Evolutionary conservation across 768 basidiomycete species (phyloP), one percentile per base, ranked within the genome.

Genomic region (Plicaturopsis crispa): DNA sequence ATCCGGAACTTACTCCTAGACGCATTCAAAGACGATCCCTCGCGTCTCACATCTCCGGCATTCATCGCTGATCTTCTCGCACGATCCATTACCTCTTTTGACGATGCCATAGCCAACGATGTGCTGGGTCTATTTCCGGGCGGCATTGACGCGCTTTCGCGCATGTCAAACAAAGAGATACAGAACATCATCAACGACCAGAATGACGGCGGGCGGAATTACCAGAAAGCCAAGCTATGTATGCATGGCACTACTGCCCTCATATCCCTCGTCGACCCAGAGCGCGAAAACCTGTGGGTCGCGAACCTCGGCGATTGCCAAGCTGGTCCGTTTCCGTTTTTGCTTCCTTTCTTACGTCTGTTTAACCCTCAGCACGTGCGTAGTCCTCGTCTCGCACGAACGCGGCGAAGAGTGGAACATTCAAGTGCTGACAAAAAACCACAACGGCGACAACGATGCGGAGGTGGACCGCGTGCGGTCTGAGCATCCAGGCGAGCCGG

Each of bases 221-320:
- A 78, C 63, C 65, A 71, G 37, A 81, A 78, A 49, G 77, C 76
- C 14, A 61, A 79, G 35, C 65, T 84, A 35, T 82, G 80, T 52
- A 83, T 88, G 75, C 82, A 84, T 48, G 85, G 85, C 16, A 84
- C 80, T 0, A 87, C 85, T 3, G 83, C 80, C 4, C 70, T 87
- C 22, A 71, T 87, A 30, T 72, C 84, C 6, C 67, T 88, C 24
- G 70, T 81, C 30, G 83, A 86, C 59, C 81, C 84, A 24, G 65
- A 74, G 14, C 71, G 73, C 45, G 65, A 72, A 50, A 74, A 84
- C 45, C 61, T 87, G 16, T 88, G 85, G 85, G 60, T 87, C 33
- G 84, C 84, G 5, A 86, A 86, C 51, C 66, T 88, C 19, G 85
- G 85, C 11, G 85, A 88, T 51, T 86, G 82, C 54, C 79, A 83